phyloP scores from a whole-genome alignment of 495 filamentous ascomycete genomes.

The Xylaria venustula region DNA sequence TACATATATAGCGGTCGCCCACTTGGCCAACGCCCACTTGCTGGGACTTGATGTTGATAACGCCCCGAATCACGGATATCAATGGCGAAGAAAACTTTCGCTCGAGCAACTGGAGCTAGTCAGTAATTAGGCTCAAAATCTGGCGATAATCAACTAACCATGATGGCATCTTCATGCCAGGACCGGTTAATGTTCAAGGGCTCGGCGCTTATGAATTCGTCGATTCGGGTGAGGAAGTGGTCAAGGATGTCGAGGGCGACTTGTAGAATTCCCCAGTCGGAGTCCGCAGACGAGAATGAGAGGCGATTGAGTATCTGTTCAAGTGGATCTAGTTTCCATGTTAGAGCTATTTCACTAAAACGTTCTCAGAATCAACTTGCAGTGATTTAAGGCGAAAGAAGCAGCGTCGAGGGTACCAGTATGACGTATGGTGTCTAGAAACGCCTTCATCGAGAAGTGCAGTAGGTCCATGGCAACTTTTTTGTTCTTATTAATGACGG shows the following conservation, averaged over 20 bases:
- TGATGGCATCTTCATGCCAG: constrained; percentile 39
- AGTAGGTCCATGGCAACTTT: constrained; percentile 45
- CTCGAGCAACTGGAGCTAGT: constrained; percentile 30
- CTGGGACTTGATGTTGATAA: constrained; percentile 23
- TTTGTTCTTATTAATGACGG: constrained; percentile 44
- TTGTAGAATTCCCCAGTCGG: constrained; percentile 44
- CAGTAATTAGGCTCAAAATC: background rate
- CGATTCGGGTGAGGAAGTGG: constrained; percentile 36
- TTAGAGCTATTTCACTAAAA: constrained; percentile 8
- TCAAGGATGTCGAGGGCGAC: constrained; percentile 38
- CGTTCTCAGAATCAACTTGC: constrained; percentile 24
- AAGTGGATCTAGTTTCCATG: constrained; percentile 31
- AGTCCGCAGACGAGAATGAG: constrained; percentile 33
- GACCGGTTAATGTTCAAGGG: constrained; percentile 25
- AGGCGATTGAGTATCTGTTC: constrained; percentile 45
- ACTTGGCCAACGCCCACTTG: constrained; percentile 16
- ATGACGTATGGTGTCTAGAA: constrained; percentile 38
- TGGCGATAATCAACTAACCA: constrained; percentile 12
- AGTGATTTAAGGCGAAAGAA: constrained; percentile 37
- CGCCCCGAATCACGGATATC: constrained; percentile 40
- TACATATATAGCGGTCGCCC: constrained; percentile 31
- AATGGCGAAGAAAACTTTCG: constrained; percentile 37
- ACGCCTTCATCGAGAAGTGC: constrained; percentile 37
- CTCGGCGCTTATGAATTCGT: constrained; percentile 34
- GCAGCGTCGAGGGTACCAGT: constrained; percentile 35